Percentiles rank a stretch among this genome's conserved stretches.
Evolutionary conservation across 2,329 filamentous ascomycete species (phyloP).

Genomic region (Talaromyces piceae): DNA sequence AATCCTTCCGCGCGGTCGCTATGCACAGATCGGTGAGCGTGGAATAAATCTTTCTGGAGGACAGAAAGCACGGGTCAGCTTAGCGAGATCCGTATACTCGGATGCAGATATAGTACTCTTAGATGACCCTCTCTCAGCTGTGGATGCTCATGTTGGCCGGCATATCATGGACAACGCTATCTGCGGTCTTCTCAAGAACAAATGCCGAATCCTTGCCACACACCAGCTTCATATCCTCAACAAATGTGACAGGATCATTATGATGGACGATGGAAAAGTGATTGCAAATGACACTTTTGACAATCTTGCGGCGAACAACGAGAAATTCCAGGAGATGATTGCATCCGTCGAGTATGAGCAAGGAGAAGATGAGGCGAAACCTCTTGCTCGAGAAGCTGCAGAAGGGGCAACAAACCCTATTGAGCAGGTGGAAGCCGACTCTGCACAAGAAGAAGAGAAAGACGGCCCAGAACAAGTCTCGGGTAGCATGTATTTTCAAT

Average conservation of each 20-base stretch:
- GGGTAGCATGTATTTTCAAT: slow-evolving; percentile 66
- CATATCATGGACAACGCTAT: slow-evolving; percentile 84
- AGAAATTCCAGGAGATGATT: slow-evolving; percentile 70
- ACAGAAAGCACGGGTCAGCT: slow-evolving; percentile 49
- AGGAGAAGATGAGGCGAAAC: slow-evolving; percentile 43
- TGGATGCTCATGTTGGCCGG: slow-evolving; percentile 46
- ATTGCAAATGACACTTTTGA: slow-evolving; percentile 79
- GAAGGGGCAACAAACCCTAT: slow-evolving; percentile 25
- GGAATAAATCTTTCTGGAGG: slow-evolving; percentile 43
- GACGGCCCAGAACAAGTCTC: slow-evolving; percentile 61
- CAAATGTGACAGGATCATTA: slow-evolving; percentile 78
- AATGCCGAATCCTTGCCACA: slow-evolving; percentile 78
- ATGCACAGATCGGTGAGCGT: slow-evolving; percentile 39
- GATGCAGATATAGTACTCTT: slow-evolving; percentile 52
- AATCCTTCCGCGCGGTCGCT: slow-evolving; percentile 30
- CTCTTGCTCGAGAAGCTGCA: slow-evolving; percentile 22
- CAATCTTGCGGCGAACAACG: slow-evolving; percentile 68
- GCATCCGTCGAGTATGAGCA: slow-evolving; percentile 49
- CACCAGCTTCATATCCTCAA: slow-evolving; percentile 85
- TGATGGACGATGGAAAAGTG: slow-evolving; percentile 76
- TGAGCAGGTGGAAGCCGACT: slow-evolving; percentile 30
- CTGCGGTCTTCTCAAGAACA: slow-evolving; percentile 71
- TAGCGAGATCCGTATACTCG: slow-evolving; percentile 63
- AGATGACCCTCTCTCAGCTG: slow-evolving; percentile 50
- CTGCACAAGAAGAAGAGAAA: slow-evolving; percentile 36